Evolutionary conservation across 2,329 filamentous ascomycete species (phyloP), one percentile per base, ranked within the genome.

Genomic region (Xylaria multiplex): DNA sequence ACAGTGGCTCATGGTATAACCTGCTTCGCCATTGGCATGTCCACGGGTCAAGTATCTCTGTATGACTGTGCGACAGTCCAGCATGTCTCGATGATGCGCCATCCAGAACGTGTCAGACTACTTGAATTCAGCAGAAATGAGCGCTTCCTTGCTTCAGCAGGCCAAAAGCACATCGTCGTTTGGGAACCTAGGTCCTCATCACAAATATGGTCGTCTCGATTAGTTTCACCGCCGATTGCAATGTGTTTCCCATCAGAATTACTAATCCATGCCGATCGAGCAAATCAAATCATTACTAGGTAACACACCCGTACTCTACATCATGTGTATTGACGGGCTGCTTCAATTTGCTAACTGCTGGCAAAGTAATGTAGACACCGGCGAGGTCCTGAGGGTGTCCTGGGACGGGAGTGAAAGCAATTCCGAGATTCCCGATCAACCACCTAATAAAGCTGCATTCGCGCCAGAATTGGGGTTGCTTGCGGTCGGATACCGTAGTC

Each of bases 21-120:
- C 19, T 70, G 66, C 16, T 76, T 77, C 55, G 77, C 76, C 14
- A 70, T 78, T 11, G 77, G 75, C 2, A 50, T 77, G 7, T 73
- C 71, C 2, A 72, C 69, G 9, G 78, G 77, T 0, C 69, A 71
- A 32, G 73, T 80, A 16, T 69, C 67, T 5, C 48, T 78, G 1
- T 79, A 78, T 61, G 69, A 73, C 61, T 50, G 68, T 9, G 55
- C 55, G 24, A 73, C 74, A 6, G 43, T 72, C 7, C 74, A 77
- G 55, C 43, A 62, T 37, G 1, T 72, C 2, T 64, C 50, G 7
- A 19, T 59, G 1, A 32, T 77, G 6, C 61, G 59, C 27, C 76
- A 78, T 64, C 70, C 70, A 6, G 74, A 74, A 60, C 62, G 71
- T 16, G 66, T 74, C 13, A 69, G 58, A 14, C 56, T 73, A 8